Conservation (phyloP, 192 early-diverging fungal species). For the Coemansia sp. region DNA sequence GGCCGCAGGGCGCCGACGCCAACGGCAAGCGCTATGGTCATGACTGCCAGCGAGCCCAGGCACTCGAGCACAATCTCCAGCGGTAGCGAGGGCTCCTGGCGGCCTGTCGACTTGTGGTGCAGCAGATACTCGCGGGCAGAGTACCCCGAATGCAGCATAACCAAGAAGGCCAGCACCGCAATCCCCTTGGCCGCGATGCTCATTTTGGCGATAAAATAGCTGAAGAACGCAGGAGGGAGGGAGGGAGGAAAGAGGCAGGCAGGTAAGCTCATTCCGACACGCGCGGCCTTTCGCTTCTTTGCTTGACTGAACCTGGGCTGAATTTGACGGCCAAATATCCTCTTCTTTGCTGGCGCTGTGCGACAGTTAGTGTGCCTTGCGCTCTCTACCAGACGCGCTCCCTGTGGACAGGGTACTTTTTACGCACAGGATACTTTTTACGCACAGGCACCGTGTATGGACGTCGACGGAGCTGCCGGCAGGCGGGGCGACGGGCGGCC, state of each 20-base stretch:
- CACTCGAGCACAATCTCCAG: conserved; percentile 44
- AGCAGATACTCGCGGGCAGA: conserved; percentile 40
- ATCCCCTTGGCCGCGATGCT: conserved; percentile 22
- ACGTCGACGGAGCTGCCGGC: conserved; percentile 18
- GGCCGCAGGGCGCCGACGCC: conserved; percentile 40
- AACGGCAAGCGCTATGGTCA: conserved; percentile 35
- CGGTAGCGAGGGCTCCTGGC: conserved; percentile 32
- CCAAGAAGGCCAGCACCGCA: conserved; percentile 29
- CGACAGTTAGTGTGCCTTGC: too few relatives aligned
- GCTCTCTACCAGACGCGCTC: too few relatives aligned
- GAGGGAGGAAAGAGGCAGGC: too few relatives aligned
- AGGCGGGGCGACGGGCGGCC: conserved; percentile 6
- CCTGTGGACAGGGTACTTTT: too few relatives aligned
- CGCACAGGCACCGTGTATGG: too few relatives aligned
- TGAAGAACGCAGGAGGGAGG: background rate
- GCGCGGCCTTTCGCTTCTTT: too few relatives aligned
- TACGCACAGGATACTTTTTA: too few relatives aligned
- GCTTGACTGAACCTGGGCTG: too few relatives aligned
- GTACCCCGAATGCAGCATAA: conserved; percentile 47
- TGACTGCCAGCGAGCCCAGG: conserved; percentile 30
- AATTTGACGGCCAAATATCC: too few relatives aligned
- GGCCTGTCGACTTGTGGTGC: conserved; percentile 42
- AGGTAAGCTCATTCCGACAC: too few relatives aligned
- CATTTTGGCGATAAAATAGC: background rate
- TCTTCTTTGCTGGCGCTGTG: too few relatives aligned